Conservation (phyloP, 208 protist genomes). For the Trypanosoma melophagium region DNA sequence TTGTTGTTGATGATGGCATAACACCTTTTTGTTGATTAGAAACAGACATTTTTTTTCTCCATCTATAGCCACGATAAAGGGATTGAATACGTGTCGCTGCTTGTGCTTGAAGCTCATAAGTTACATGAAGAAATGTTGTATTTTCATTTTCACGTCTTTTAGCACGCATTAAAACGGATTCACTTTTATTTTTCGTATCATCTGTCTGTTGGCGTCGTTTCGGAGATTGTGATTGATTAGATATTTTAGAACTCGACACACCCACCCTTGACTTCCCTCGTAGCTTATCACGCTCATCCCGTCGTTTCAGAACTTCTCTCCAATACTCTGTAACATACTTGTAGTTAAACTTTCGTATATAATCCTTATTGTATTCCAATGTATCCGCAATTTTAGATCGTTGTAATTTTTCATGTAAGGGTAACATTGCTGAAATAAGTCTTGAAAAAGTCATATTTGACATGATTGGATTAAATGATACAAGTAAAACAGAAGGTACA, state of each 20-base stretch:
- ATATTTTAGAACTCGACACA: neutral
- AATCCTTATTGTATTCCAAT: slow-evolving; percentile 29
- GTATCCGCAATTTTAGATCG: slow-evolving; percentile 32
- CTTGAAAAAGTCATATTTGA: slow-evolving; percentile 61
- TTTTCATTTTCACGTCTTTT: slow-evolving; percentile 62
- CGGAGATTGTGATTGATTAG: neutral
- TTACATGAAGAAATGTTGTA: slow-evolving; percentile 57
- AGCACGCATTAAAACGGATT: slow-evolving; percentile 21
- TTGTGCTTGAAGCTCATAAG: slow-evolving; percentile 37
- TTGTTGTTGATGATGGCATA: neutral
- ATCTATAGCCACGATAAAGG: slow-evolving; percentile 47
- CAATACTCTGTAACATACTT: slow-evolving; percentile 56
- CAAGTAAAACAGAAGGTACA: slow-evolving; percentile 57
- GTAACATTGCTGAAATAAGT: slow-evolving; percentile 63
- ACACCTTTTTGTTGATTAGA: neutral
- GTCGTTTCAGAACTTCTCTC: slow-evolving; percentile 54
- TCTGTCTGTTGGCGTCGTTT: neutral
- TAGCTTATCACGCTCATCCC: slow-evolving; percentile 35
- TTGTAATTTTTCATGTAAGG: slow-evolving; percentile 57
- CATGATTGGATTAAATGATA: slow-evolving; percentile 49
- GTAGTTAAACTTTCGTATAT: slow-evolving; percentile 38
- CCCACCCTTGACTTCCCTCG: neutral
- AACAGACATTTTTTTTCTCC: neutral
- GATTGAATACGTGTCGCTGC: slow-evolving; percentile 75
- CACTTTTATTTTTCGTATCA: slow-evolving; percentile 12